These are phyloP conservation scores for Saksenaea oblongispora DNA, from an alignment of 371 early-diverging fungal genomes.

Conservation along the genomic window DNA sequence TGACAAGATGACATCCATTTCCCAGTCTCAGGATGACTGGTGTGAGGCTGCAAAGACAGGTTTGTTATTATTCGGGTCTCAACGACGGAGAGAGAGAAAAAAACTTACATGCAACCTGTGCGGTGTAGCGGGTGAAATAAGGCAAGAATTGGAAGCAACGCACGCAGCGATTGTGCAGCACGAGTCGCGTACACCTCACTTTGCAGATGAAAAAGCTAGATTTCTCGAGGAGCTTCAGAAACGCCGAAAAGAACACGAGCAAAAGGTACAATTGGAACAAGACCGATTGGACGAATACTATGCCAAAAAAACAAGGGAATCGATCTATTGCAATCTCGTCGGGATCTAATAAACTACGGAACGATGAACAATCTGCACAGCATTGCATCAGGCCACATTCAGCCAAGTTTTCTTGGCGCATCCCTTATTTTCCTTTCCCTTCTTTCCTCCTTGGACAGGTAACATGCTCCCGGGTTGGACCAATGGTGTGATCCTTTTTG, in stretches of 20 bases:
- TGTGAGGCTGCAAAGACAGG: background rate
- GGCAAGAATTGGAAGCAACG: constrained; percentile 13
- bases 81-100: background rate
- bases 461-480: constrained; percentile 45
- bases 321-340: constrained; percentile 25
- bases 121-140: background rate
- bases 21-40: constrained; percentile 6
- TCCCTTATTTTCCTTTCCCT: background rate
- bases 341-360: constrained; percentile 8
- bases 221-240: constrained; percentile 10
- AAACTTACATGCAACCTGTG: background rate
- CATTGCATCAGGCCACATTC: constrained; percentile 4
- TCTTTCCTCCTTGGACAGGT: background rate
- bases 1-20: background rate
- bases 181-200: constrained; percentile 7
- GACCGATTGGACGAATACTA: constrained; percentile 31
- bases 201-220: constrained; percentile 10
- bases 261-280: constrained; percentile 11
- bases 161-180: constrained; percentile 2
- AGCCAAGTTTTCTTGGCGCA: constrained; percentile 6
- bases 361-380: constrained; percentile 2
- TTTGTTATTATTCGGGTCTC: constrained; percentile 4
- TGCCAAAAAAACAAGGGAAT: constrained; percentile 30
- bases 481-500: constrained; percentile 66
- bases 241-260: constrained; percentile 10